Base-by-base conservation (phyloP, 2,329 filamentous ascomycete species). In the Teratosphaeria viscida region DNA sequence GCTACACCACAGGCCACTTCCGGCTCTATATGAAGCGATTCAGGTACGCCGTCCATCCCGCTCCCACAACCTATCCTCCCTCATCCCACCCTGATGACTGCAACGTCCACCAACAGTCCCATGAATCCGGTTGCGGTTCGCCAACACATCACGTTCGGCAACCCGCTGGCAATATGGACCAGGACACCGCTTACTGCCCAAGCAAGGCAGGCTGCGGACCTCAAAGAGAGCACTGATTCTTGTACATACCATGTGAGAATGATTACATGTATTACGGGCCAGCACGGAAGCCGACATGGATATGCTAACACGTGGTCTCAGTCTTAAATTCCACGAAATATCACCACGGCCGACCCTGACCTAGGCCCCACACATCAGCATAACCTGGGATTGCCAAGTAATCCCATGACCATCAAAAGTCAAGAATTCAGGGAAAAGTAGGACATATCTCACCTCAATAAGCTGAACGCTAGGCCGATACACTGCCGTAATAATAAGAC, bases 121-220 rank as follows among this genome's bases (percentile, higher is more conserved):
- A 32, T 32, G 5, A 32, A 26, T 39, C 5, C 43, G 10, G 55
- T 35, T 57, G 55, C 52, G 55, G 55, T 57, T 52, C 35, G 23
- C 32, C 6, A 37, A 6, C 27, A 10, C 4, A 37, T 10, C 16
- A 10, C n/a, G 5, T 49, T 71, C 1, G 79, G 71, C 16, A 81
- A 68, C 65, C 81, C 77, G 8, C 79, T 79, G 0, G 80, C 62
- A 3, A 81, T 2, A 23, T 23, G 71, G n/a, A 19, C 19, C 75
- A 78, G 64, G 81, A 79, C 2, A 76, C 75, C 4, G 47, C 56
- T 39, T 54, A 58, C 43, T 56, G 32, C 34, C 56, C 23, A 52
- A 14, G 3, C 35, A 16, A 14, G 26, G 29, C 43, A 34, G 37
- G 23, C 23, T 63, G 62, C 47, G 37, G 62, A 60, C 58, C 47